Evolutionary conservation across 2,329 filamentous ascomycete species (phyloP).

Genomic region (Sporothrix pseudoabietina): DNA sequence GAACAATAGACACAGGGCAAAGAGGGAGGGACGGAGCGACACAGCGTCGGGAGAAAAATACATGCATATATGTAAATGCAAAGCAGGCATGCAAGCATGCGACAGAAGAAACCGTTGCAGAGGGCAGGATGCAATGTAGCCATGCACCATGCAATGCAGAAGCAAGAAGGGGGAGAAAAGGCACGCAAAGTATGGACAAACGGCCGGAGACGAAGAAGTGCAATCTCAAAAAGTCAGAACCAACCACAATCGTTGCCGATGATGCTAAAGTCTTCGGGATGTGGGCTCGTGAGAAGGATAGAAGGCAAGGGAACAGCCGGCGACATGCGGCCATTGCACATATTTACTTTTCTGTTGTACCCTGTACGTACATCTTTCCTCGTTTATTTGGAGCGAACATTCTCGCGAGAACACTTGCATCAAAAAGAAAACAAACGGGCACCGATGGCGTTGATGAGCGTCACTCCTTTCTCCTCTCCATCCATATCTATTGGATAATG

Average conservation of each 20-base stretch:
- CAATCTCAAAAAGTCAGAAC: not conserved
- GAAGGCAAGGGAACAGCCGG: not conserved
- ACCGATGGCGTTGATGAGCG: not conserved
- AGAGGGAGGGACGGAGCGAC: not conserved
- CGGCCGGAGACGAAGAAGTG: not conserved
- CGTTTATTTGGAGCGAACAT: not conserved
- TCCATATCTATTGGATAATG: not conserved
- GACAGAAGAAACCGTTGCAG: not conserved
- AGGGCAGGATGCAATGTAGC: not conserved
- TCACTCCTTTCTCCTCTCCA: not conserved
- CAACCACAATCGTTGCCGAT: not conserved
- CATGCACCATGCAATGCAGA: conserved; percentile 13
- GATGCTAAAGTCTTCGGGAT: not conserved
- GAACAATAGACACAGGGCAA: not conserved
- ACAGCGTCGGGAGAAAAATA: not conserved
- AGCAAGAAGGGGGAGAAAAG: not conserved
- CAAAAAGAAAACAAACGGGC: not conserved
- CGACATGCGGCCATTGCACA: not conserved
- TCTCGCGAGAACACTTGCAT: not conserved
- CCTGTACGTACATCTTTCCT: not conserved
- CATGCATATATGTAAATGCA: not conserved
- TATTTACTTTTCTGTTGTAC: not conserved
- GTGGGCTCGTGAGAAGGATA: not conserved
- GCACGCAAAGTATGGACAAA: not conserved
- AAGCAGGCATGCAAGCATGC: not conserved